These are phyloP conservation scores for Lentinula raphanica DNA, from an alignment of 768 basidiomycete genomes.

Conservation along the genomic window DNA sequence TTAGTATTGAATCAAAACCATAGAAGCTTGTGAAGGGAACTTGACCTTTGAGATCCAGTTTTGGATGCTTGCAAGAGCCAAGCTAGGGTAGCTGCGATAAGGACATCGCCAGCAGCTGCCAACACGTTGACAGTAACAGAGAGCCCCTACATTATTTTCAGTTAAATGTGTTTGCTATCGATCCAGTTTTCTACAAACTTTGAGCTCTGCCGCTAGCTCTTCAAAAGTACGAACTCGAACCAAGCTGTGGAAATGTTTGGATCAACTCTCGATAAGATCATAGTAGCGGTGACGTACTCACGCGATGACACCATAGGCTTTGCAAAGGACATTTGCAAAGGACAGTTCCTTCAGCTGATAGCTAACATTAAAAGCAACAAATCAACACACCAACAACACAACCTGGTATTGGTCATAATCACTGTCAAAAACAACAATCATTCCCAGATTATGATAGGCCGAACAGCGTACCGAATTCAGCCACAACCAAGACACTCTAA, in stretches of 20 bases:
- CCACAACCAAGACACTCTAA: constrained; percentile 16
- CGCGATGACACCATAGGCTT: constrained; percentile 5
- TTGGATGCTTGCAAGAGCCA: constrained; percentile 40
- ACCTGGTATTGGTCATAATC: constrained; percentile 11
- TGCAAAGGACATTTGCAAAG: too few species aligned
- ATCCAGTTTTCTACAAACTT: constrained; percentile 9
- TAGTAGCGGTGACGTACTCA: not conserved
- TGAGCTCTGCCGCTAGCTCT: constrained; percentile 6
- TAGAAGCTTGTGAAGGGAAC: too few species aligned
- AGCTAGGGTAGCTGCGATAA: constrained; percentile 46
- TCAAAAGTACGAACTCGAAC: not conserved
- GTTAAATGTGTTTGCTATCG: not conserved
- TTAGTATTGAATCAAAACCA: not conserved
- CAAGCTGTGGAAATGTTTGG: not conserved
- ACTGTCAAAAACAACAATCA: not conserved
- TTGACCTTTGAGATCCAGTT: constrained; percentile 50
- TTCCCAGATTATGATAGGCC: not conserved
- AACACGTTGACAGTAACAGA: constrained; percentile 49
- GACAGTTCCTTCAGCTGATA: too few species aligned
- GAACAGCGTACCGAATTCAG: constrained; percentile 22
- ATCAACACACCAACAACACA: constrained; percentile 29
- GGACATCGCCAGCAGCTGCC: constrained; percentile 40
- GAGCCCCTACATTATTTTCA: constrained; percentile 29
- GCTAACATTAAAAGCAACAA: not conserved
- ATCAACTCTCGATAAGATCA: not conserved